Base-by-base conservation (phyloP, 495 filamentous ascomycete genomes). In the Thermothielavioides terrestris region DNA sequence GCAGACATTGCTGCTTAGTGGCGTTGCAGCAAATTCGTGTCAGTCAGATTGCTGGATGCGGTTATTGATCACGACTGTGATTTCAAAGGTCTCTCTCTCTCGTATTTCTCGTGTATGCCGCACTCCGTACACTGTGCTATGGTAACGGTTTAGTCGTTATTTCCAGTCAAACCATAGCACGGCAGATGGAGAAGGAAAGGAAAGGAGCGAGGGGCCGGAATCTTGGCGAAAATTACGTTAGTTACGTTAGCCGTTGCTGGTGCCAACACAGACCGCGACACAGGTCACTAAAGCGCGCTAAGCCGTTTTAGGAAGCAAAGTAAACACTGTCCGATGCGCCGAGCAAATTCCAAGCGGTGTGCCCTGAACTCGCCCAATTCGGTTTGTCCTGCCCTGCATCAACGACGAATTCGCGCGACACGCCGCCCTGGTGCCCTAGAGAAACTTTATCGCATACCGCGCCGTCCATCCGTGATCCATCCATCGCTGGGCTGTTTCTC, bases 1-100 rank as follows among this genome's bases (percentile, higher is more conserved):
- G 47, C 52, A 23, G 66, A 68, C 66, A 68, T 68, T 49, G n/a
- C n/a, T n/a, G n/a, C n/a, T n/a, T n/a, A n/a, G 43, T 39, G 41
- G 31, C 31, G 22, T 32, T 15, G 31, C 17, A 17, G 6, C 37
- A 10, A 14, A 30, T 30, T 3, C 4, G 5, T 2, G n/a, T 6
- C 18, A n/a, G 14, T n/a, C 25, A 5, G 8, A 17, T 38, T 17
- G 28, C 27, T 26, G 28, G 11, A 25, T n/a, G n/a, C n/a, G n/a
- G n/a, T n/a, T n/a, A n/a, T n/a, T n/a, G n/a, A n/a, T n/a, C n/a
- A n/a, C n/a, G n/a, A n/a, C n/a, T n/a, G n/a, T n/a, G n/a, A n/a
- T n/a, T n/a, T n/a, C n/a, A n/a, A n/a, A n/a, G n/a, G n/a, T n/a
- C n/a, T n/a, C n/a, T n/a, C n/a, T n/a, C n/a, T n/a, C n/a, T n/a